Percentiles rank a stretch among this genome's conserved stretches.
Conservation (phyloP, 2,329 filamentous ascomycete species). For the Arthroderma uncinatum region DNA sequence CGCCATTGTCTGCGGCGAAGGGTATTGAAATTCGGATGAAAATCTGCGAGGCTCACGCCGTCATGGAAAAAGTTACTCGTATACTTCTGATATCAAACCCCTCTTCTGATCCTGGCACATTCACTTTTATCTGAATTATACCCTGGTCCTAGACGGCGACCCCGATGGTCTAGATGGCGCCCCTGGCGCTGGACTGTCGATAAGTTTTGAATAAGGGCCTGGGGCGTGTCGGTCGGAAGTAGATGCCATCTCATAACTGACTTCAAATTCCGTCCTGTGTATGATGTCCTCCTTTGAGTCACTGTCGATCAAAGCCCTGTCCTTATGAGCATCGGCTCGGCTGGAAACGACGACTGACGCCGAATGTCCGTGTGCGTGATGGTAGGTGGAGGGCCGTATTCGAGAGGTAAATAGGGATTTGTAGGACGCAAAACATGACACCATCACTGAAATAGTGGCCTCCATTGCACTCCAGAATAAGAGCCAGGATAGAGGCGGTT, state of each 20-base stretch:
- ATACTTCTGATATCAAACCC: no score
- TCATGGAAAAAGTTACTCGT: no score
- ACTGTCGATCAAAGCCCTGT: not conserved
- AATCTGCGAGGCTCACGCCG: no score
- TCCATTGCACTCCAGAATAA: constrained; percentile 11
- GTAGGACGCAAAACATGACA: constrained; percentile 13
- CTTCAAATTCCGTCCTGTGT: constrained; percentile 9
- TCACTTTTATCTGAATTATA: no score
- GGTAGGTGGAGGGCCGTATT: constrained; percentile 1
- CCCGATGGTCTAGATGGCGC: no score
- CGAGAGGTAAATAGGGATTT: constrained; percentile 12
- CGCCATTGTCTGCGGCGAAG: no score
- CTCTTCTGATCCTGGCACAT: no score
- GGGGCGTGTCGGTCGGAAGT: not conserved
- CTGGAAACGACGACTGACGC: not conserved
- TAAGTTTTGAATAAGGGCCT: not conserved
- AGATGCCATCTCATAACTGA: constrained; percentile 4
- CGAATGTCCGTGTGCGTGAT: not conserved
- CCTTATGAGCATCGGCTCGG: not conserved
- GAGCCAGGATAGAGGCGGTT: constrained; percentile 9
- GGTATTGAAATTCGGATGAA: no score
- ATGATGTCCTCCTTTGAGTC: constrained; percentile 6
- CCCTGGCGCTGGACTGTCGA: not conserved
- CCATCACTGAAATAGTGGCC: constrained; percentile 9
- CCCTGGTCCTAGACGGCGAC: no score